Percentiles rank a stretch among this genome's conserved stretches.
These are phyloP conservation scores for Heterobasidion irregulare DNA, from an alignment of 1,284 basidiomycete species.

Conservation along the genomic window DNA sequence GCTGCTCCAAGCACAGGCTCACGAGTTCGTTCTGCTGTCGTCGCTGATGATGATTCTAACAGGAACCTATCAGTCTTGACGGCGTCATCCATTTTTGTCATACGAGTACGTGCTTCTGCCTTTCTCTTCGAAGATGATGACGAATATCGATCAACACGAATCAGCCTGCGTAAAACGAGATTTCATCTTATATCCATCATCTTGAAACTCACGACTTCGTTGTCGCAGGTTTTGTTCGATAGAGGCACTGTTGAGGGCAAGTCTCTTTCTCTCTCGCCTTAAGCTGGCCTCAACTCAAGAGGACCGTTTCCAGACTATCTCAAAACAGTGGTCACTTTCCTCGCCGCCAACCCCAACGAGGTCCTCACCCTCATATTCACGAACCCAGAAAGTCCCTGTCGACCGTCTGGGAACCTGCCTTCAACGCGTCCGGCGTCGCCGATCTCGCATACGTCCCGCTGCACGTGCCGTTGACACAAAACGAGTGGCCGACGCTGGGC, in stretches of 20 bases:
- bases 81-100: slow-evolving; percentile 59
- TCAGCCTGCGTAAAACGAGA: slow-evolving; percentile 16
- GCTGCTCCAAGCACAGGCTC: slow-evolving; percentile 67
- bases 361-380: slow-evolving; percentile 67
- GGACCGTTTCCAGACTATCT: slow-evolving; percentile 38
- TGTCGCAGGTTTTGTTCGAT: slow-evolving; percentile 39
- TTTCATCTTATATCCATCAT: neutral
- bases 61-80: slow-evolving; percentile 15
- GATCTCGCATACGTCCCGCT: slow-evolving; percentile 53
- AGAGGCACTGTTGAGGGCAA: slow-evolving; percentile 45
- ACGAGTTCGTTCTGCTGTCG: slow-evolving; percentile 22
- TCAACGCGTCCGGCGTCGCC: slow-evolving; percentile 49
- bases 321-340: slow-evolving; percentile 50
- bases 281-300: neutral
- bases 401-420: slow-evolving; percentile 46
- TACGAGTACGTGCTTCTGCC: slow-evolving; percentile 31
- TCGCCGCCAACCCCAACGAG: slow-evolving; percentile 66
- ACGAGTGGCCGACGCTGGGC: slow-evolving; percentile 72
- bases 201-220: slow-evolving; percentile 7
- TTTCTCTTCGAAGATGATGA: slow-evolving; percentile 7
- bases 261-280: neutral
- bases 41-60: neutral
- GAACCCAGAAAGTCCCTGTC: slow-evolving; percentile 55
- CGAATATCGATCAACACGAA: neutral
- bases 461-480: slow-evolving; percentile 38